Evolutionary conservation across 371 early-diverging fungal genomes (phyloP).

Genomic region (Nematocida sp.): DNA sequence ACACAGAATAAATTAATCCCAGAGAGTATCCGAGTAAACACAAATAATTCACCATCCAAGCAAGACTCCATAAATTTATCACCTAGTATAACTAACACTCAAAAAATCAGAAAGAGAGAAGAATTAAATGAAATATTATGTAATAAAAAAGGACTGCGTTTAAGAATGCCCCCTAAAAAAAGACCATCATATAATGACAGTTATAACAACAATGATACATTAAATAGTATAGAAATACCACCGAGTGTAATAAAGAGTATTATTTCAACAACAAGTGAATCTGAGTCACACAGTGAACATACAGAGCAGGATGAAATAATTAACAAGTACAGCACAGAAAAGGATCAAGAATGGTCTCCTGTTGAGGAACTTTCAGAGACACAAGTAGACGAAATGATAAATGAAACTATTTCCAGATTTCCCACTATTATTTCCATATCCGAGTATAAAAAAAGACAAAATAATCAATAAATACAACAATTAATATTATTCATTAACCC

Average conservation of each 20-base stretch:
- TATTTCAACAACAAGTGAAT: neutral
- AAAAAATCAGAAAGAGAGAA: too few species aligned
- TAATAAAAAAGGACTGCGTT: too few species aligned
- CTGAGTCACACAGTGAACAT: neutral
- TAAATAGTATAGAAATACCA: slow-evolving; percentile 8
- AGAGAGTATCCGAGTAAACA: too few species aligned
- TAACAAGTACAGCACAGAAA: neutral
- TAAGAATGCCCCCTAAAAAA: too few species aligned
- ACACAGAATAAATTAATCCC: too few species aligned
- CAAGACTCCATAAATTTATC: too few species aligned
- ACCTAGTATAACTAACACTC: too few species aligned
- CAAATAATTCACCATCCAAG: too few species aligned
- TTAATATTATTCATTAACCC: neutral
- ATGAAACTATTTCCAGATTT: slow-evolving; percentile 6
- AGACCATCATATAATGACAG: too few species aligned
- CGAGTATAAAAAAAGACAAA: slow-evolving; percentile 10
- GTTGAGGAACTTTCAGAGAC: slow-evolving; percentile 14
- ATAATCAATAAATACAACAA: slow-evolving; percentile 6
- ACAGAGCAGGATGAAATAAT: neutral
- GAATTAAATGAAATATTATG: too few species aligned
- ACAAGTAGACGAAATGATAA: slow-evolving; percentile 4
- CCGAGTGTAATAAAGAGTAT: slow-evolving; percentile 11
- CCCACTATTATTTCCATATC: neutral
- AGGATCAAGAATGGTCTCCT: neutral
- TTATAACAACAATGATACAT: neutral